Conservation (phyloP, 148 eudicot species). For the Cornus florida region DNA sequence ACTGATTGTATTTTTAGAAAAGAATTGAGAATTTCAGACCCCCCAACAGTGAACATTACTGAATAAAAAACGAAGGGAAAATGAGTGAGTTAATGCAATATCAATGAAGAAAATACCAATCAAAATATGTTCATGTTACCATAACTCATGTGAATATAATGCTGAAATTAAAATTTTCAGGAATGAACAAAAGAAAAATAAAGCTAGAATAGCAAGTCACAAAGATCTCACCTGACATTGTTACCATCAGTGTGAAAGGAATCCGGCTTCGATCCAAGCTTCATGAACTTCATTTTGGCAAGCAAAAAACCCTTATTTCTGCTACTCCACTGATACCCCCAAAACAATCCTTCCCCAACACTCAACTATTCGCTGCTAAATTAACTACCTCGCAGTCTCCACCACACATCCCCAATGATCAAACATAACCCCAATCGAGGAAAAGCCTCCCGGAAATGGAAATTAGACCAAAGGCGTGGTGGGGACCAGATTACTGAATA, state of each 20-base stretch:
- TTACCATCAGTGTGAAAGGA: conserved; percentile 67
- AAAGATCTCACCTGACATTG: conserved; percentile 55
- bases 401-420: conserved; percentile 38
- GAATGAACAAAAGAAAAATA: neutral
- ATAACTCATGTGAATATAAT: neutral
- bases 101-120: neutral
- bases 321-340: conserved; percentile 14
- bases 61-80: neutral
- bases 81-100: neutral
- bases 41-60: neutral
- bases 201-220: neutral
- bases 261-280: conserved; percentile 94
- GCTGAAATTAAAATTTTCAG: neutral
- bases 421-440: conserved; percentile 34
- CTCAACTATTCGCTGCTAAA: conserved; percentile 32
- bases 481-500: conserved; percentile 54
- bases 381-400: conserved; percentile 9
- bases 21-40: neutral
- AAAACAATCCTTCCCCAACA: conserved; percentile 23
- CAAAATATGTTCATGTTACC: neutral
- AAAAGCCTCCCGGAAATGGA: conserved; percentile 30
- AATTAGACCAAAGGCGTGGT: conserved; percentile 29
- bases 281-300: conserved; percentile 89
- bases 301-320: conserved; percentile 31
- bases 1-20: too few species aligned